Conservation (phyloP, 371 early-diverging fungal genomes). For the Mucor velutinosus region DNA sequence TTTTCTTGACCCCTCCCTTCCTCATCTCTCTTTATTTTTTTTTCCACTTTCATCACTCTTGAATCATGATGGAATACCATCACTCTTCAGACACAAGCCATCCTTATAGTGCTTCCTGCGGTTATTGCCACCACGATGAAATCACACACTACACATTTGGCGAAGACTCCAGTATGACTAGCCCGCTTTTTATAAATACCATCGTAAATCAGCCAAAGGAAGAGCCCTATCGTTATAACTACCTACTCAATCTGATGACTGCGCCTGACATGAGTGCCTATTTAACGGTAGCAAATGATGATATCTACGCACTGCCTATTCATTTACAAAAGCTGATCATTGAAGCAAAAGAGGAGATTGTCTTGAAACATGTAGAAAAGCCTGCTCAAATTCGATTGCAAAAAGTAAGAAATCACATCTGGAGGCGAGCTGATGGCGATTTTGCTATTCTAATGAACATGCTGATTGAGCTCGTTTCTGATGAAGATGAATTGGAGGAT, state of each 20-base stretch:
- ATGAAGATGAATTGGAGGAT: conserved; percentile 32
- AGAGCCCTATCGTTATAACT: conserved; percentile 26
- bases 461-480: conserved; percentile 32
- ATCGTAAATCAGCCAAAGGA: conserved; percentile 2
- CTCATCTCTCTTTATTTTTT: conserved; percentile 1
- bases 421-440: conserved; percentile 35
- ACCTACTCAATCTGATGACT: conserved; percentile 38
- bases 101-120: conserved; percentile 21
- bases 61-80: conserved; percentile 10
- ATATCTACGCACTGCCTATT: conserved; percentile 39
- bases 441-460: conserved; percentile 32
- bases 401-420: conserved; percentile 22
- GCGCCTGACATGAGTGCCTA: conserved; percentile 41
- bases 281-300: conserved; percentile 33
- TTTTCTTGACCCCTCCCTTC: background rate
- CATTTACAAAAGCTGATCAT: conserved; percentile 36
- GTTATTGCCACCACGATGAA: conserved; percentile 17
- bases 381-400: conserved; percentile 29
- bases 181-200: background rate
- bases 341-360: conserved; percentile 46
- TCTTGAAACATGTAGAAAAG: conserved; percentile 18
- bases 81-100: background rate
- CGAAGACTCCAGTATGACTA: conserved; percentile 9
- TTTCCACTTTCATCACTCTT: background rate
- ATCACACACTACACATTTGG: conserved; percentile 13